Evolutionary conservation across 305 asterid genomes (phyloP).

Genomic region (Nicotiana rustica): DNA sequence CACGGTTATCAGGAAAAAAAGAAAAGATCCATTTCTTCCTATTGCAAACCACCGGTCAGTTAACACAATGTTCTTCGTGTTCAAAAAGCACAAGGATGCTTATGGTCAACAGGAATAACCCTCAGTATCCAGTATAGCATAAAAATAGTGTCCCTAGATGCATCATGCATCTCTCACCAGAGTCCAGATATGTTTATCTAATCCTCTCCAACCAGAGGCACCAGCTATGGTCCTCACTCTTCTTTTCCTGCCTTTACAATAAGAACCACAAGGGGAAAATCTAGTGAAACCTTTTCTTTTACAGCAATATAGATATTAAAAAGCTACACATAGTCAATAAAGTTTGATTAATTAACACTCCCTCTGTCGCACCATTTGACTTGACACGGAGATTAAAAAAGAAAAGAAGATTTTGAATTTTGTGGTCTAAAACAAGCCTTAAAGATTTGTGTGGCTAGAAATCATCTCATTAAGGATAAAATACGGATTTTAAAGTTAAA

Average conservation of each 20-base stretch:
- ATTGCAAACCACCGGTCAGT: neutral
- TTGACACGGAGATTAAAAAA: too few relatives aligned
- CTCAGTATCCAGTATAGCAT: too few relatives aligned
- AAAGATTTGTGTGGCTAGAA: too few relatives aligned
- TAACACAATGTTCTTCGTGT: neutral
- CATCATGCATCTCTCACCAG: neutral
- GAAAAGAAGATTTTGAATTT: too few relatives aligned
- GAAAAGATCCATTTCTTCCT: neutral
- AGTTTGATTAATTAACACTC: constrained; percentile 14
- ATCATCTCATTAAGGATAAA: too few relatives aligned
- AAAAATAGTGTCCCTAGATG: neutral
- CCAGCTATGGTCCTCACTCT: neutral
- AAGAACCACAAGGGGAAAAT: neutral
- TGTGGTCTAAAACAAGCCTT: too few relatives aligned
- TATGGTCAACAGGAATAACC: neutral
- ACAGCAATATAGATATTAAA: neutral
- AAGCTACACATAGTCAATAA: neutral
- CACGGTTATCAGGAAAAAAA: too few relatives aligned
- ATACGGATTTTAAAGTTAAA: too few relatives aligned
- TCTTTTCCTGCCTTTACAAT: constrained; percentile 14
- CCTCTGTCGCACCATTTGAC: too few relatives aligned
- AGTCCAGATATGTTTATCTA: neutral
- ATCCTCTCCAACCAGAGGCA: constrained; percentile 15
- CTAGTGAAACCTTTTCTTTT: neutral
- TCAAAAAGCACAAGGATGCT: neutral